Base-by-base conservation (phyloP, 441 rosid genomes). In the Caryocar brasiliense region DNA sequence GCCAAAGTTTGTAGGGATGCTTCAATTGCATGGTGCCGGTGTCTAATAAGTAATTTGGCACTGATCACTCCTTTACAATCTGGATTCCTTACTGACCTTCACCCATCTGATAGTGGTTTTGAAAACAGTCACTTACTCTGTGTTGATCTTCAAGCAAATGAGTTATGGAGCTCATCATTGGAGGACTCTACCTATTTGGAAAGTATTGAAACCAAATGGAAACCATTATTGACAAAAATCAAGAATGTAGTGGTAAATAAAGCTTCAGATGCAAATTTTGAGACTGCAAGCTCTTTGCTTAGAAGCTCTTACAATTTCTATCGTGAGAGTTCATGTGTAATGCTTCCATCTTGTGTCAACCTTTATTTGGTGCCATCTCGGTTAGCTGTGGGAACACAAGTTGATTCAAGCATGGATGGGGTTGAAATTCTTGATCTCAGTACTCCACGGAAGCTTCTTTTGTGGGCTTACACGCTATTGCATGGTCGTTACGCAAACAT, bases 1-100 rank as follows among this genome's bases (percentile, higher is more conserved):
- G 91, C 85, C 15, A 84, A 79, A 70, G 97, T 93, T 62, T 84
- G 95, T 66, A 78, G 77, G 65, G 95, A 84, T 76, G 95, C 95
- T 57, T 89, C 99, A 41, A 61, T 82, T 58, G 87, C 99, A 48
- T 93, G 97, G 99, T 81, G 92, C 55, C 79, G 96, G 63, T 77
- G 80, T 56, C 86, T 89, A 36, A 75, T 89, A 40, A 60, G 76
- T 61, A 68, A 76, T 61, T 74, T 93, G 75, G 95, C 97, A 44
- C 67, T 52, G 43, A 82, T 93, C 71, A 88, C 97, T 13, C 90
- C 90, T 1, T 47, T 74, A 33, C 73, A 64, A 58, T 66, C 73
- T 65, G 70, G 67, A 65, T 70, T 64, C 48, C 58, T 75, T 44
- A 62, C 29, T 33, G 92, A 78, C 36, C 71, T 60, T 50, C 62